These are phyloP conservation scores for Pseudozyma sp. DNA, from an alignment of 1,284 basidiomycete species.

Conservation along the genomic window DNA sequence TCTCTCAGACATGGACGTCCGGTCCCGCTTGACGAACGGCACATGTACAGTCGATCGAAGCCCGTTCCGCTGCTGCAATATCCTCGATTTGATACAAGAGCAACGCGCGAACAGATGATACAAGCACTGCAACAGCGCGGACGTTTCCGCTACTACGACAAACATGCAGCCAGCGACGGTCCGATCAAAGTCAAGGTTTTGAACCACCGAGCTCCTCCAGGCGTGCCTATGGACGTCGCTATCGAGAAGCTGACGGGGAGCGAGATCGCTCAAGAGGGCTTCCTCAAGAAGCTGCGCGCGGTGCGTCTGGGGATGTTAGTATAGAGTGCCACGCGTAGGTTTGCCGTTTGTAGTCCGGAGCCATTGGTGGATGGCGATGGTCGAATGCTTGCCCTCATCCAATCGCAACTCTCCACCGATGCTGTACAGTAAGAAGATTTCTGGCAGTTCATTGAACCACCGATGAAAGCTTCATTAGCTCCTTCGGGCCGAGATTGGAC, in stretches of 20 bases:
- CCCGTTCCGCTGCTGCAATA: neutral
- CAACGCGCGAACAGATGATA: conserved; percentile 1
- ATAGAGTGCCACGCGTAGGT: too few relatives aligned
- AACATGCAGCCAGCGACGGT: neutral
- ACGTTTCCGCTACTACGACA: conserved; percentile 10
- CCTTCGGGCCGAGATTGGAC: too few relatives aligned
- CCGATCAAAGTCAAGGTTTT: conserved; percentile 13
- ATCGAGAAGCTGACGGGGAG: neutral
- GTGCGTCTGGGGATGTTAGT: neutral
- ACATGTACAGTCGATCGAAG: neutral
- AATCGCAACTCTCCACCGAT: too few relatives aligned
- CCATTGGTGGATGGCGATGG: neutral
- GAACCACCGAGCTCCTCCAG: neutral
- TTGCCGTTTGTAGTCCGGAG: neutral
- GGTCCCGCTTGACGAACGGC: neutral
- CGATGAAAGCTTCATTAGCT: too few relatives aligned
- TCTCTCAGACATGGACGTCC: conserved; percentile 1
- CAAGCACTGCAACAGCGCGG: conserved; percentile 13
- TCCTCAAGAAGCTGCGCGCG: neutral
- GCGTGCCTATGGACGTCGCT: neutral
- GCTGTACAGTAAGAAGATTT: too few relatives aligned
- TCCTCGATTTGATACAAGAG: neutral
- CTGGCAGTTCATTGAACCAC: too few relatives aligned
- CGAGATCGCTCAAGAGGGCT: neutral
- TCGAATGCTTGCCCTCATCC: too few relatives aligned